phyloP scores from a whole-genome alignment of 176 grass and related monocot species.

The Microstegium vimineum region DNA sequence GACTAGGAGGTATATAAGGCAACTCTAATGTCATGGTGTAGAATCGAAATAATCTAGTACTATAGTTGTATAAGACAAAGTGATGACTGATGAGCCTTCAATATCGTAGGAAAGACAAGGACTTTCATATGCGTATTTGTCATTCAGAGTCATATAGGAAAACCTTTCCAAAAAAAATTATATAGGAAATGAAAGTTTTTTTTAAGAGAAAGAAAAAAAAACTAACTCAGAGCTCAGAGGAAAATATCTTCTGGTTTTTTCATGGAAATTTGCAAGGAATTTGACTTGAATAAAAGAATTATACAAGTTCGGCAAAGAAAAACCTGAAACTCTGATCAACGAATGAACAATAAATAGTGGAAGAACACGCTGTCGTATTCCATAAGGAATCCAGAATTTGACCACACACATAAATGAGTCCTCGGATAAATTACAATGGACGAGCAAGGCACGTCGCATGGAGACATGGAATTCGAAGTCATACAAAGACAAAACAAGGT shows the following conservation, averaged over 20 bases:
- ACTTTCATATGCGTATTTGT: not conserved
- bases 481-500: not conserved
- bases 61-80: not conserved
- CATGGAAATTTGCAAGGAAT: constrained; percentile 4
- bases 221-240: not conserved
- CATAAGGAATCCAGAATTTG: constrained; percentile 10
- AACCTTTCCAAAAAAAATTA: too few species aligned
- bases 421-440: not conserved
- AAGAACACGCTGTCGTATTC: not conserved
- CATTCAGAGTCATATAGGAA: not conserved
- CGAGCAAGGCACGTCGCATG: not conserved
- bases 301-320: not conserved
- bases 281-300: constrained; percentile 17
- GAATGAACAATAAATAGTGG: not conserved
- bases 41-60: not conserved
- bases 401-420: not conserved
- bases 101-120: not conserved
- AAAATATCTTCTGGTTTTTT: constrained; percentile 5
- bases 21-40: not conserved
- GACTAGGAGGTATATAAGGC: not conserved
- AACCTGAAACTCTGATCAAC: not conserved
- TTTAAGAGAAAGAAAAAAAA: too few species aligned
- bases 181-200: not conserved
- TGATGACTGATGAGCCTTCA: not conserved
- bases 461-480: not conserved